Percentiles rank a stretch among this genome's conserved stretches.
Evolutionary conservation across 2,329 filamentous ascomycete genomes (phyloP).

Genomic region (Verticillium alfalfae): DNA sequence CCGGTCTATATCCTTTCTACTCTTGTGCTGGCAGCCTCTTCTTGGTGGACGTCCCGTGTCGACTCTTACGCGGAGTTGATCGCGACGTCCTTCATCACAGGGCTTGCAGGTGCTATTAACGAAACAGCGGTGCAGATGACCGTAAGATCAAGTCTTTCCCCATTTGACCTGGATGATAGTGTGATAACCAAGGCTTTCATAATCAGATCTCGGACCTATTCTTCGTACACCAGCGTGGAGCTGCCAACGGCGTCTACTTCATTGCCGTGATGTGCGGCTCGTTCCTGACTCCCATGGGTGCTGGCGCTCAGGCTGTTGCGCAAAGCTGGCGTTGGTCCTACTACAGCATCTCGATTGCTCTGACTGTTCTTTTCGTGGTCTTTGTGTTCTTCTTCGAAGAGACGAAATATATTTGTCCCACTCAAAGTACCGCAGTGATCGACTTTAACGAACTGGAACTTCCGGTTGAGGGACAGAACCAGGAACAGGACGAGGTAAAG

Average conservation of each 20-base stretch:
- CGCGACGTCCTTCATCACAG: slow-evolving; percentile 16
- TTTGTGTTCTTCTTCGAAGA: slow-evolving; percentile 20
- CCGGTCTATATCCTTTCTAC: slow-evolving; percentile 19
- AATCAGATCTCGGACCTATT: slow-evolving; percentile 21
- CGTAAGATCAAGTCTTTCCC: not conserved
- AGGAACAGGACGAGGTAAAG: not conserved
- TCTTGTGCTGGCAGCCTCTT: slow-evolving; percentile 7
- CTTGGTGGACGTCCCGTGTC: slow-evolving; percentile 9
- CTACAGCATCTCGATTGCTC: slow-evolving; percentile 14
- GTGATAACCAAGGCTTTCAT: not conserved
- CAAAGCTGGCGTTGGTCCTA: slow-evolving; percentile 25
- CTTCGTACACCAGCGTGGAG: slow-evolving; percentile 21
- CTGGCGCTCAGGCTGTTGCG: slow-evolving; percentile 16
- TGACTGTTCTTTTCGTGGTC: slow-evolving; percentile 6
- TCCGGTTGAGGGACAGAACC: not conserved
- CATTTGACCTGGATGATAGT: not conserved
- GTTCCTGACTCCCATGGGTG: slow-evolving; percentile 19
- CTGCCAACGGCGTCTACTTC: slow-evolving; percentile 24
- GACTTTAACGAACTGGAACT: slow-evolving; percentile 1
- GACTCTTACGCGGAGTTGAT: slow-evolving; percentile 7
- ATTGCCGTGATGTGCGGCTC: slow-evolving; percentile 20
- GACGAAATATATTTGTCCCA: slow-evolving; percentile 19
- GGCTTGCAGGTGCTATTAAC: slow-evolving; percentile 29
- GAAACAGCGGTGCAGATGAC: slow-evolving; percentile 32
- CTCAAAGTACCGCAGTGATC: slow-evolving; percentile 8